Evolutionary conservation across 345 rosid species (phyloP).

Genomic region (Boechera retrofracta): DNA sequence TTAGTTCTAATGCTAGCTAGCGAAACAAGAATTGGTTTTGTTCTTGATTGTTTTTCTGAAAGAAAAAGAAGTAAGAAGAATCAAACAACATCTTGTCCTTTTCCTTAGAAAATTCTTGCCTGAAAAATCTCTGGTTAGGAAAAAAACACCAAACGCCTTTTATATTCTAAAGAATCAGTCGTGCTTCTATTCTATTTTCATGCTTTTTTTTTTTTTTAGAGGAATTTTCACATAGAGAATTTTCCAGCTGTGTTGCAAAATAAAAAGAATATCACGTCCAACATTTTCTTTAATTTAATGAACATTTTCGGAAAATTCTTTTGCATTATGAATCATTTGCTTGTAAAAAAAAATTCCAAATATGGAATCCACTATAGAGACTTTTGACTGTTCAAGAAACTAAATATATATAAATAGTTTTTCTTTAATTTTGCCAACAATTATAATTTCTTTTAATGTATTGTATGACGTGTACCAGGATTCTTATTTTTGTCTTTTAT

Average conservation of each 20-base stretch:
- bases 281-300: neutral
- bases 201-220: neutral
- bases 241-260: constrained; percentile 45
- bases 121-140: constrained; percentile 45
- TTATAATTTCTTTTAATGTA: neutral
- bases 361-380: constrained; percentile 38
- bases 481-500: constrained; percentile 20
- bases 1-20: neutral
- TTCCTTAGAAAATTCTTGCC: constrained; percentile 39
- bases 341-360: constrained; percentile 5
- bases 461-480: constrained; percentile 26
- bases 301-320: constrained; percentile 25
- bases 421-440: constrained; percentile 12
- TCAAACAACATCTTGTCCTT: constrained; percentile 25
- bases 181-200: constrained; percentile 36
- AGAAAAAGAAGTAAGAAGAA: constrained; percentile 10
- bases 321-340: constrained; percentile 8
- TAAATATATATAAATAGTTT: neutral
- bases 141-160: constrained; percentile 36
- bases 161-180: constrained; percentile 40
- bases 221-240: constrained; percentile 33
- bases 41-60: neutral
- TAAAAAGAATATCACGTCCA: constrained; percentile 31
- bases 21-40: neutral
- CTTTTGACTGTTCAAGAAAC: neutral